These are phyloP conservation scores for Byssochlamys sp. DNA, from an alignment of 2,329 filamentous ascomycete genomes.

Conservation along the genomic window DNA sequence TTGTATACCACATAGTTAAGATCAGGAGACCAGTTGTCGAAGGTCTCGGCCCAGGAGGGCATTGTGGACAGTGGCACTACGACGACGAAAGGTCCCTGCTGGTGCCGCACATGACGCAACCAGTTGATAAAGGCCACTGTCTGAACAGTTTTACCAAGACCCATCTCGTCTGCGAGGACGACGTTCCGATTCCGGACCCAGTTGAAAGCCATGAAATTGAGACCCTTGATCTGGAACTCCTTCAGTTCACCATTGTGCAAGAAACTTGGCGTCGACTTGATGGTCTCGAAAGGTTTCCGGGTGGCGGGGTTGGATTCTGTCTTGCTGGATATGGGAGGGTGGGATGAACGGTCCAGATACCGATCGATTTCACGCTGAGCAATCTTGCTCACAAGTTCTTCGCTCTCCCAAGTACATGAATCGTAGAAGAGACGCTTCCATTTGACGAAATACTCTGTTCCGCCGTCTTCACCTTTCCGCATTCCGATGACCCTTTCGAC, in stretches of 20 bases:
- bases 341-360: conserved; percentile 72
- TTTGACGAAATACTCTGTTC: conserved; percentile 84
- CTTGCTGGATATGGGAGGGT: conserved; percentile 70
- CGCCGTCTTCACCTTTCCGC: conserved; percentile 62
- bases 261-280: conserved; percentile 76
- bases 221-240: conserved; percentile 82
- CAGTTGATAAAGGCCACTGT: conserved; percentile 95
- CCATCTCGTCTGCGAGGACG: conserved; percentile 97
- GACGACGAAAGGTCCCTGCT: conserved; percentile 91
- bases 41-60: conserved; percentile 95
- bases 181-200: conserved; percentile 93
- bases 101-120: conserved; percentile 77
- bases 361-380: conserved; percentile 87
- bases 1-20: conserved; percentile 96
- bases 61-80: conserved; percentile 96
- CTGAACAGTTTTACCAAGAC: conserved; percentile 93
- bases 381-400: conserved; percentile 61
- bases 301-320: conserved; percentile 67
- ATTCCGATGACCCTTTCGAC: conserved; percentile 86
- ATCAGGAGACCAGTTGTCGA: conserved; percentile 91
- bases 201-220: conserved; percentile 93
- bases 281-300: conserved; percentile 59
- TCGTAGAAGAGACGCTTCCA: conserved; percentile 95
- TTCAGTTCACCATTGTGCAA: conserved; percentile 75
- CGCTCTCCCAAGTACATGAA: conserved; percentile 84